Percentiles rank a stretch among this genome's conserved stretches.
Conservation (phyloP, 768 basidiomycete species). For the Rubroboletus pulcherrimus region DNA sequence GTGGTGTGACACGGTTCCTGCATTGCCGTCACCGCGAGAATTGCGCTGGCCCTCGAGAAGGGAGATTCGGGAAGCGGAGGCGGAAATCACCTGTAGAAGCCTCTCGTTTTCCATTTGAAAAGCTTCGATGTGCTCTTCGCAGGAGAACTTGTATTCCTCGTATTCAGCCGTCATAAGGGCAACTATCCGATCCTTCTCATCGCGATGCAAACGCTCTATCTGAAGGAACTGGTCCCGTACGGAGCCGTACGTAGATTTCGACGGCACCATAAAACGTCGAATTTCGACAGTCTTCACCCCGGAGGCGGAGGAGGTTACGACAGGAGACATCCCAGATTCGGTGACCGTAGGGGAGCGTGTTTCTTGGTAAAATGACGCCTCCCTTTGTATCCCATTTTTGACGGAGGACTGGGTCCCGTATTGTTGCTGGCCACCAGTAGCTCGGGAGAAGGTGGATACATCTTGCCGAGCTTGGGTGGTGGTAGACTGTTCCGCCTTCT, state of each 20-base stretch:
- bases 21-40: not conserved
- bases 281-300: not conserved
- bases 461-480: not conserved
- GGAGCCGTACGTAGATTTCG: not conserved
- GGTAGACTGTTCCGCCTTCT: not conserved
- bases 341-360: not conserved
- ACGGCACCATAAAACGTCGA: not conserved
- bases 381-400: not conserved
- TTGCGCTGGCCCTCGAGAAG: constrained; percentile 2
- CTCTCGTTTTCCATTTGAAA: not conserved
- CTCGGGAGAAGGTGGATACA: not conserved
- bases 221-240: not conserved
- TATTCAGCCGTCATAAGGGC: not conserved
- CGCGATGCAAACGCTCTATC: not conserved
- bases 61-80: not conserved
- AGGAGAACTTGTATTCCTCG: not conserved
- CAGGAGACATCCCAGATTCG: not conserved
- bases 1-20: not conserved
- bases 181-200: constrained; percentile 2
- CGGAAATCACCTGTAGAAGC: not conserved
- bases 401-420: not conserved
- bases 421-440: not conserved
- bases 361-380: not conserved
- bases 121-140: not conserved
- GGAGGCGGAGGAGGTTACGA: not conserved